Base-by-base conservation (phyloP, 2,329 filamentous ascomycete species). In the Aaosphaeria arxii region DNA sequence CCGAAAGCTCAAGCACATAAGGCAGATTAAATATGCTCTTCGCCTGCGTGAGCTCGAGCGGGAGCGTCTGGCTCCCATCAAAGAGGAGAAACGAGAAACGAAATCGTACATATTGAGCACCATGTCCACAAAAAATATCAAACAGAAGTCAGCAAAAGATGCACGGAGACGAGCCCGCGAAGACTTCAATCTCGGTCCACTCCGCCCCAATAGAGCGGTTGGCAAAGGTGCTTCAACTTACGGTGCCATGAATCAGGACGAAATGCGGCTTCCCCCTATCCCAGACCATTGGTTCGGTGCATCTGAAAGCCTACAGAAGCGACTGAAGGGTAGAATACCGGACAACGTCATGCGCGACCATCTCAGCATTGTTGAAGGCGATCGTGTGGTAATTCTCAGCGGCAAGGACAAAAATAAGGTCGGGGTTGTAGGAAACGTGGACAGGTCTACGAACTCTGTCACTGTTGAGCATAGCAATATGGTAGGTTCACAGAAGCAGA, bases 331-430 rank as follows among this genome's bases (percentile, higher is more conserved):
- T 17, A 9, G 13, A 13, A 59, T 74, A 38, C 66, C 70, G 29
- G 63, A 70, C 51, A 46, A 43, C 54, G 67, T 35, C 56, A 56
- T 39, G 52, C 62, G 50, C 36, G 56, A 66, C 46, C 61, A 62
- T 44, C 53, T 48, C 30, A 64, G 63, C 11, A 67, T 78, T 30
- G 61, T 66, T 56, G 66, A 70, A 56, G 84, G 85, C 5, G 94
- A 97, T 71, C 82, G 94, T 50, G 91, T 96, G 31, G 88, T 92
- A 45, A 74, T 97, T 49, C 73, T 90, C 46, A 83, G 86, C 51
- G 91, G 92, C 6, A 80, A 79, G 33, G 88, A 94, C 62, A 87
- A 85, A 74, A 91, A 91, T 61, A 89, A 86, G 74, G 94, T 99
- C 71, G 88, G 89, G 44, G 74, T 75, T n/a, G 82, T 97, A 40